Conservation (phyloP, 257 asterid genomes). For the Prunella vulgaris region DNA sequence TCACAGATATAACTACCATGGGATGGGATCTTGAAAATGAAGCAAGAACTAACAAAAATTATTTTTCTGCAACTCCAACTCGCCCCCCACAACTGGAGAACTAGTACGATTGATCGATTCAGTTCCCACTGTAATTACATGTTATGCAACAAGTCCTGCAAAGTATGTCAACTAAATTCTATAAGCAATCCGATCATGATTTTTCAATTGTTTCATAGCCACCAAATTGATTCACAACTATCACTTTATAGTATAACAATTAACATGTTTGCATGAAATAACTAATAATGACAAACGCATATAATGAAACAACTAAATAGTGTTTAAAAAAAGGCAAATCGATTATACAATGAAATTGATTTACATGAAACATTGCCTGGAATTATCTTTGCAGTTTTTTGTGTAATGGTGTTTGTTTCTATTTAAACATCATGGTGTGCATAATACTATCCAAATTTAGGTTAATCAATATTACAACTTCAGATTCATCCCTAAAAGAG, state of each 20-base stretch:
- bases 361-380: no score
- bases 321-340: no score
- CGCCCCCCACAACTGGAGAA: slow-evolving; percentile 11
- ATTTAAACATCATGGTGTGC: neutral
- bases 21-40: slow-evolving; percentile 14
- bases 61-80: slow-evolving; percentile 34
- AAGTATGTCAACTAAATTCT: neutral
- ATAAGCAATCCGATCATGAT: neutral
- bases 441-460: neutral
- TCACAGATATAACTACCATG: slow-evolving; percentile 5
- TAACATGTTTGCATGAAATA: no score
- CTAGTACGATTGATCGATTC: neutral
- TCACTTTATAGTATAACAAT: no score
- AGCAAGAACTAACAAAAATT: slow-evolving; percentile 36
- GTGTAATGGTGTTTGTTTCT: no score
- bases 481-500: neutral
- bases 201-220: no score
- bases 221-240: no score
- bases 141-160: slow-evolving; percentile 30
- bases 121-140: neutral
- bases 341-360: no score
- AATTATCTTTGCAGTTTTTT: no score
- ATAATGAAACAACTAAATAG: no score
- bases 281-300: no score
- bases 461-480: neutral